Base-by-base conservation (phyloP, 2,329 filamentous ascomycete species). In the Gaeumannomyces tritici region DNA sequence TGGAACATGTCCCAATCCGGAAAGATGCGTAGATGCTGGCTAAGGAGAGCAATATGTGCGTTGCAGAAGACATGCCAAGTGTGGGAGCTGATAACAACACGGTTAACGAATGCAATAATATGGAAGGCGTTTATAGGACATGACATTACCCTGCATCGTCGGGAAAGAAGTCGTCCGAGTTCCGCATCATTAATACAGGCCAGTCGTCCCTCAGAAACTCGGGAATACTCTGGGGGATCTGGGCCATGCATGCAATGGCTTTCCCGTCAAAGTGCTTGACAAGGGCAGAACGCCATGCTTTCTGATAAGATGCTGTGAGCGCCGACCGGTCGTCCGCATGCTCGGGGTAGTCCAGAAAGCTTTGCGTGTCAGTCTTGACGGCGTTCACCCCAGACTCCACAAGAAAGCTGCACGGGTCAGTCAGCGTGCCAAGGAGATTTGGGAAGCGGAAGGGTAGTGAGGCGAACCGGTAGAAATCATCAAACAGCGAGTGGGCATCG, bases 31-130 rank as follows among this genome's bases (percentile, higher is more conserved):
- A 98, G 80, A 70, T 95, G 88, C 65, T 90, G 87, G 2, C 89
- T 93, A 15, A 98, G 79, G 0, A 98, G 79, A 31, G 85, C 82
- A 71, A 96, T 97, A 74, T 97, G 90, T 0, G 93, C 93, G 71
- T 98, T 99, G 66, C 88, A 86, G 79, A 95, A 99, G 42, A 98
- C 83, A 73, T 99, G 95, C 93, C 95, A 99, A 0, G 93, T 84
- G 65, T 99, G 95, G 9, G 89, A 91, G 0, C 27, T 56, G 26
- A 12, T 28, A 29, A 26, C 24, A 28, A 21, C 4, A 26, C 55
- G 11, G 12, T 56, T 26, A 56, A 26, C 12, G 21, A 51, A 24
- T 9, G 42, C 42, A 51, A 24, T 2, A 6, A 51, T 3, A 24
- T 21, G n/a, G 4, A 24, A 51, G 18, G 42, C 1, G 6, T n/a